Percentiles rank a stretch among this genome's conserved stretches.
These are phyloP conservation scores for Rhynchospora breviuscula DNA, from an alignment of 176 grass and related monocot species.

Conservation along the genomic window DNA sequence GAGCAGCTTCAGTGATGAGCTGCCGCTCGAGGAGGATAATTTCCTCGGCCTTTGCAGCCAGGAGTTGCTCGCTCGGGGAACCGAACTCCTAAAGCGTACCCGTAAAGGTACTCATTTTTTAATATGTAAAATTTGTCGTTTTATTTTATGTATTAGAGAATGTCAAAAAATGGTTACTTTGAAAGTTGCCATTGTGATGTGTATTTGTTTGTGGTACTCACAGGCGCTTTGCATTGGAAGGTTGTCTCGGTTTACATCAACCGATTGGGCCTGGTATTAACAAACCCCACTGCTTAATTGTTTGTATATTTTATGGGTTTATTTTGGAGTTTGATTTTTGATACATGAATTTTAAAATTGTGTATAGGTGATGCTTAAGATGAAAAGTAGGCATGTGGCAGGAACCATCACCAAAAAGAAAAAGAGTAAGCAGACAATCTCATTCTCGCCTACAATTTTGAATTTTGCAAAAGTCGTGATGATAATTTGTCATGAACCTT, in stretches of 20 bases:
- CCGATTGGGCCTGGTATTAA: slow-evolving; percentile 50
- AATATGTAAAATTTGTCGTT: not conserved
- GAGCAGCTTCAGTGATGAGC: slow-evolving; percentile 56
- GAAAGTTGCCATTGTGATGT: not conserved
- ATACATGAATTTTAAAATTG: not conserved
- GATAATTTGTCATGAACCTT: not conserved
- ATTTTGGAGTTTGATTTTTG: not conserved
- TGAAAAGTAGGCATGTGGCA: slow-evolving; percentile 81
- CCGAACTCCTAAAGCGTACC: slow-evolving; percentile 92
- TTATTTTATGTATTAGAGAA: not conserved
- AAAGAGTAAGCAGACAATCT: slow-evolving; percentile 44
- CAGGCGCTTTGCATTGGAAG: slow-evolving; percentile 92
- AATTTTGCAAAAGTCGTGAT: not conserved
- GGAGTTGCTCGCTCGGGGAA: slow-evolving; percentile 82
- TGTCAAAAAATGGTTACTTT: not conserved
- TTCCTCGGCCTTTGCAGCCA: slow-evolving; percentile 76
- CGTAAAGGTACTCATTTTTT: slow-evolving; percentile 52
- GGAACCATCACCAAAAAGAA: slow-evolving; percentile 97
- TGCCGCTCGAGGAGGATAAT: slow-evolving; percentile 50
- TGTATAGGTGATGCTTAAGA: slow-evolving; percentile 79
- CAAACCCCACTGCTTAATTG: not conserved
- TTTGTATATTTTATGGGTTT: not conserved
- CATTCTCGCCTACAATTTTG: not conserved
- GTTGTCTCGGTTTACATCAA: slow-evolving; percentile 76
- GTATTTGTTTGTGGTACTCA: not conserved